Base-by-base conservation (phyloP, 208 protist species). In the Leishmania braziliensis region DNA sequence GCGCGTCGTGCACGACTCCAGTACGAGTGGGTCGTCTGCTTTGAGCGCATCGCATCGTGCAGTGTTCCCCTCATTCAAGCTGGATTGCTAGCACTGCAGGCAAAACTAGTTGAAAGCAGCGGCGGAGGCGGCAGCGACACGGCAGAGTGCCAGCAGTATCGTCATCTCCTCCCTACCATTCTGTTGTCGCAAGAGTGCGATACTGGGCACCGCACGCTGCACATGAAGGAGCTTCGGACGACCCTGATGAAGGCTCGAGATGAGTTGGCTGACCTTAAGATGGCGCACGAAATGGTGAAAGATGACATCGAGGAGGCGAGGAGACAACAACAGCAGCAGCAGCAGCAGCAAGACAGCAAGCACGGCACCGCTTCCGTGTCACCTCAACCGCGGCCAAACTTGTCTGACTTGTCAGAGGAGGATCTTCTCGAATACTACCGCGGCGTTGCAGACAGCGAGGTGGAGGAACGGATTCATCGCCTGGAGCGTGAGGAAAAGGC, bases 251-350 rank as follows among this genome's bases (percentile, higher is more conserved):
- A 91, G 66, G 85, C 87, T 18, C 86, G 86, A 23, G 75, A 79
- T 50, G 92, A 94, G 80, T 75, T 95, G 50, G 82, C 83, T 3
- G 91, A 96, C 69, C 87, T 96, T n/a, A 91, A 88, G 77, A 77
- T 85, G 16, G 93, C 93, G 8, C 90, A 93, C 70, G 90, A 91
- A 66, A 93, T 96, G 87, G 91, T 96, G 75, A 87, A 86, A 12
- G 93, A 91, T 18, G 93, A 96, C 77, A 79, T 96, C 5, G 88
- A 79, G 66, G 74, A 81, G 78, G 84, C 85, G 65, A 85, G 51
- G 69, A 63, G 56, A 5, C 81, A 82, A 50, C 85, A 85, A 39
- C 78, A 73, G 23, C 74, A 87, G 5, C 81, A 82, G 56, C 85
- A 85, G 43, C 78, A 73, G 29, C 74, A 87, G 75, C 82, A 84